A percentile compares a stretch with the other conserved stretches of the same genome.
Evolutionary conservation across 2,329 filamentous ascomycete species (phyloP).

Genomic region (Hypoxylon sp.): DNA sequence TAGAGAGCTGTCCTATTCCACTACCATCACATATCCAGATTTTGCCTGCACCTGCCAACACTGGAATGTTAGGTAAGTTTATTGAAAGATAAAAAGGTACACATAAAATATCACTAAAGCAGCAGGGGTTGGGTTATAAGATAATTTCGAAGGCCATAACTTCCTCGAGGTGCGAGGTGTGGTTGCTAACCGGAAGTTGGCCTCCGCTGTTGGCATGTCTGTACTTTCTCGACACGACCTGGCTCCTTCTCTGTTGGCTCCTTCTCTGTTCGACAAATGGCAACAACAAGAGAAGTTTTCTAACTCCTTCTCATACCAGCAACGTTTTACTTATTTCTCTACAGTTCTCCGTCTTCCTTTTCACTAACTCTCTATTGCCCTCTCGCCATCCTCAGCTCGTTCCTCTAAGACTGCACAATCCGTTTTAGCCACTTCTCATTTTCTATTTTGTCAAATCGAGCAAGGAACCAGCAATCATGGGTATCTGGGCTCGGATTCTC

Average conservation of each 20-base stretch:
- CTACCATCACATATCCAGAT: too few relatives aligned
- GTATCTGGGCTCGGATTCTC: constrained; percentile 27
- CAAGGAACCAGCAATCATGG: constrained; percentile 17
- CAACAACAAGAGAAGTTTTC: neutral
- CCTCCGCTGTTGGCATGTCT: neutral
- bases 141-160: neutral
- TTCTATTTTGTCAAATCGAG: neutral
- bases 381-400: neutral
- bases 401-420: constrained; percentile 15
- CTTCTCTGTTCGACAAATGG: neutral
- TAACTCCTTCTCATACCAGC: neutral
- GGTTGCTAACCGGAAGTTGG: neutral
- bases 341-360: neutral
- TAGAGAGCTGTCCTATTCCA: neutral
- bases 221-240: neutral
- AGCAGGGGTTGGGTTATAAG: neutral
- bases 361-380: neutral
- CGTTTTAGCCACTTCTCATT: constrained; percentile 16
- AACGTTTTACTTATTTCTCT: neutral
- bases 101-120: neutral
- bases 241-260: constrained; percentile 1
- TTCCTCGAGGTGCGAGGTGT: neutral
- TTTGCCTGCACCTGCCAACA: too few relatives aligned
- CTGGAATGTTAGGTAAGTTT: too few relatives aligned
- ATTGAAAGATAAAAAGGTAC: too few relatives aligned